Evolutionary conservation across 2,329 filamentous ascomycete genomes (phyloP).

Genomic region (Ascochyta viciae-villosae): DNA sequence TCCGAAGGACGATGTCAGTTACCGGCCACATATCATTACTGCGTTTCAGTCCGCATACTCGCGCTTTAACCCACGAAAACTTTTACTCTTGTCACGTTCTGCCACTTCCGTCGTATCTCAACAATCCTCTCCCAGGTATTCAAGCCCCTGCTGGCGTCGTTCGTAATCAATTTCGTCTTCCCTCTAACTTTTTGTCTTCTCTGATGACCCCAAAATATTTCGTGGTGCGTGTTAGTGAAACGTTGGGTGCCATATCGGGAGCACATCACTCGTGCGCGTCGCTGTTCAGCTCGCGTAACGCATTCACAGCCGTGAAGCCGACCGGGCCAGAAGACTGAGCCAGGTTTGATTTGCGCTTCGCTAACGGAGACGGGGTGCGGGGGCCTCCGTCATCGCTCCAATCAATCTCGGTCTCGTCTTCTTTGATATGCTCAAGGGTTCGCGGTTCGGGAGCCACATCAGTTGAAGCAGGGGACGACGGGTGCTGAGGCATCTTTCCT

Average conservation of each 20-base stretch:
- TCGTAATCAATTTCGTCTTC: neutral
- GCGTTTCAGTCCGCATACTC: too few relatives aligned
- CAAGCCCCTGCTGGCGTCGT: too few relatives aligned
- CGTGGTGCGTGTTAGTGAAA: neutral
- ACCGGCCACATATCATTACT: too few relatives aligned
- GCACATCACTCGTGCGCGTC: neutral
- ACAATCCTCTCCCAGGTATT: too few relatives aligned
- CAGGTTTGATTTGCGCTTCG: neutral
- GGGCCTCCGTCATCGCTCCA: neutral
- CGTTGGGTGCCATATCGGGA: neutral
- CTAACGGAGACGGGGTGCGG: neutral
- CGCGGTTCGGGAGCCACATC: neutral
- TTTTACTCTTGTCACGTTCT: too few relatives aligned
- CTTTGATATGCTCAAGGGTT: neutral
- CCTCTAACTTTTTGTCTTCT: neutral
- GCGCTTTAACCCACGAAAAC: too few relatives aligned
- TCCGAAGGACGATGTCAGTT: too few relatives aligned
- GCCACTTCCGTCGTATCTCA: too few relatives aligned
- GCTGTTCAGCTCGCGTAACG: neutral
- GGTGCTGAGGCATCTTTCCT: slow-evolving; percentile 3
- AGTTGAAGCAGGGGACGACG: neutral
- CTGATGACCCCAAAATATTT: neutral
- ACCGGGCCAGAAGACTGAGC: neutral
- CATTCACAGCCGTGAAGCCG: neutral
- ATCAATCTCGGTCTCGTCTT: neutral